Percentiles rank a stretch among this genome's conserved stretches.
phyloP scores from a whole-genome alignment of 768 basidiomycete species.

The Gloeophyllum trabeum region DNA sequence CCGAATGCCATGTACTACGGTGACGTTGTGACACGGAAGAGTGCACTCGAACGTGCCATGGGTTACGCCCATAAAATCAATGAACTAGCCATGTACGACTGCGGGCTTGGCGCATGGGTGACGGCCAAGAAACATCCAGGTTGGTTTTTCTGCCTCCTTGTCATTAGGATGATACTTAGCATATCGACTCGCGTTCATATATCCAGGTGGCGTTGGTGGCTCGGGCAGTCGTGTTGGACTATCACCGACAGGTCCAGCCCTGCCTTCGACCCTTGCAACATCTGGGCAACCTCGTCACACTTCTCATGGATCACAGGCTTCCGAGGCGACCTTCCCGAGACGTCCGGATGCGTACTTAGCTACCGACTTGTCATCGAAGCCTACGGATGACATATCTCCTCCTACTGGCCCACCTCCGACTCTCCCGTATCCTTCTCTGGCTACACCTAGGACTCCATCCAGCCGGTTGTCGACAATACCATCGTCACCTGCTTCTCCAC shows the following conservation, averaged over 20 bases:
- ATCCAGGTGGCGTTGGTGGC: not conserved
- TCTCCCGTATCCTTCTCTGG: conserved; percentile 71
- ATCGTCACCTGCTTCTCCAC: conserved; percentile 33
- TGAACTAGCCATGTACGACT: conserved; percentile 64
- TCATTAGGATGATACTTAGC: not conserved
- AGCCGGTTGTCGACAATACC: conserved; percentile 26
- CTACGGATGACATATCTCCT: conserved; percentile 32
- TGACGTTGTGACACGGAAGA: conserved; percentile 48
- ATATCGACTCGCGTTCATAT: too few species aligned
- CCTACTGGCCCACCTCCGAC: conserved; percentile 41
- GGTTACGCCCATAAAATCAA: conserved; percentile 79
- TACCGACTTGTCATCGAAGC: conserved; percentile 54
- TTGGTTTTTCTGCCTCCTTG: conserved; percentile 18
- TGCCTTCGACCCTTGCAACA: conserved; percentile 12
- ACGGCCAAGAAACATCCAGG: conserved; percentile 42
- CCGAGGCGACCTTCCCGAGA: conserved; percentile 70
- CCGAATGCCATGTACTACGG: conserved; percentile 63
- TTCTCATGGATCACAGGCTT: conserved; percentile 61
- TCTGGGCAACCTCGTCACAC: conserved; percentile 51
- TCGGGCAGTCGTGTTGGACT: not conserved
- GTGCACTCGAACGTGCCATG: conserved; percentile 52
- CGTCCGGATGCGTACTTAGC: conserved; percentile 71
- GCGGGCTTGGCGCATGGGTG: conserved; percentile 74
- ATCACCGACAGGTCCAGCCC: not conserved
- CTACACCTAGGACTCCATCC: conserved; percentile 21